phyloP scores from a whole-genome alignment of 2,329 filamentous ascomycete species.

The Botryotinia narcissicola region DNA sequence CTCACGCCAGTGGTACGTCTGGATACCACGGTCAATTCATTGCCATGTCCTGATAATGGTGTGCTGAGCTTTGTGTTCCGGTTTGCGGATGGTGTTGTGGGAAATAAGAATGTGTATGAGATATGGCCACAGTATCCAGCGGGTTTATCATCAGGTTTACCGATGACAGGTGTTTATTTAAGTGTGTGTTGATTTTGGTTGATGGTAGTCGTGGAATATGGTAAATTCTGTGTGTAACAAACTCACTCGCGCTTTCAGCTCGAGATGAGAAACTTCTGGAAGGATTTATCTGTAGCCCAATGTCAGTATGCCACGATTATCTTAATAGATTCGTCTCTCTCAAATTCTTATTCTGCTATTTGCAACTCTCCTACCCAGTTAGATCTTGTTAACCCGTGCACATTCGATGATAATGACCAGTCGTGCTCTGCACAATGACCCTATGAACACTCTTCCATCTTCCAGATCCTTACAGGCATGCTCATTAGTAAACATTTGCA shows the following conservation, averaged over 20 bases:
- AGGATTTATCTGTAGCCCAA: not conserved
- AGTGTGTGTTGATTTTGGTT: not conserved
- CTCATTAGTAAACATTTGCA: not conserved
- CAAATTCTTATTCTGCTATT: too few species aligned
- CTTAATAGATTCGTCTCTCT: not conserved
- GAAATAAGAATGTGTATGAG: not conserved
- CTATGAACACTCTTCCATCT: not conserved
- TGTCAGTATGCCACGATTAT: not conserved
- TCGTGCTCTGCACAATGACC: not conserved
- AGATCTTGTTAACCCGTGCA: not conserved
- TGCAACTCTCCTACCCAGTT: not conserved
- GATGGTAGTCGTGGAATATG: not conserved
- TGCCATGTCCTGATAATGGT: not conserved
- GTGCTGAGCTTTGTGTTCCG: not conserved
- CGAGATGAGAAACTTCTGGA: not conserved
- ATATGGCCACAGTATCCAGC: not conserved
- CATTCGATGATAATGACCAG: not conserved
- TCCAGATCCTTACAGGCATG: not conserved
- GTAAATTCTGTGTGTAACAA: not conserved
- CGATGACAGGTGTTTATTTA: not conserved
- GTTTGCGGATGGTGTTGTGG: not conserved
- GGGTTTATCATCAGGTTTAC: not conserved
- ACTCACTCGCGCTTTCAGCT: not conserved
- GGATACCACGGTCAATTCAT: not conserved
- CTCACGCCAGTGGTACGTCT: not conserved